These are phyloP conservation scores for Leucaena leucocephala DNA, from an alignment of 306 rosid species.

Conservation along the genomic window DNA sequence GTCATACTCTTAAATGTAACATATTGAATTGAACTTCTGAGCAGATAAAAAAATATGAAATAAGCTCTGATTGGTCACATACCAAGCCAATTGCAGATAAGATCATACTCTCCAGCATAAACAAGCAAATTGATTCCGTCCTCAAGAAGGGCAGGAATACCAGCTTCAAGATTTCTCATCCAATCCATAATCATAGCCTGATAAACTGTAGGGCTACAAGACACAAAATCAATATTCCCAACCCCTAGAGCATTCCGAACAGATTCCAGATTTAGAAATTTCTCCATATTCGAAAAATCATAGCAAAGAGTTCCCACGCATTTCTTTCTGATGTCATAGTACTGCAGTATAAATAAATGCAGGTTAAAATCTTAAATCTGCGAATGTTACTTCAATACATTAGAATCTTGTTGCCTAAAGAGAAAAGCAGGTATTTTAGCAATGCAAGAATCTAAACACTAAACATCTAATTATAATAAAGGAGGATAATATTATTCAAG, in stretches of 20 bases:
- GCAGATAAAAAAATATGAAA: slow-evolving; percentile 22
- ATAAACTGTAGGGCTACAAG: slow-evolving; percentile 87
- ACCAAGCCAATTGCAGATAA: slow-evolving; percentile 99
- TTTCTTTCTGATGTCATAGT: slow-evolving; percentile 89
- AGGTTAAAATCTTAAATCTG: slow-evolving; percentile 43
- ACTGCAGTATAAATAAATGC: slow-evolving; percentile 54
- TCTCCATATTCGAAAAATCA: slow-evolving; percentile 94
- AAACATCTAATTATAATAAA: not conserved
- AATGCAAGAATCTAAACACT: slow-evolving; percentile 17
- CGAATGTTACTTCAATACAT: slow-evolving; percentile 26
- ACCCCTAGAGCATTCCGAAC: slow-evolving; percentile 87
- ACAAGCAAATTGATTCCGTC: slow-evolving; percentile 86
- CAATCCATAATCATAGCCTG: slow-evolving; percentile 94
- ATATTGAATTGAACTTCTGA: slow-evolving; percentile 21
- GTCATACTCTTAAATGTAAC: slow-evolving; percentile 18
- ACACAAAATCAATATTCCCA: slow-evolving; percentile 80
- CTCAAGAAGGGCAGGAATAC: slow-evolving; percentile 92
- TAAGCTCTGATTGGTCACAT: slow-evolving; percentile 24
- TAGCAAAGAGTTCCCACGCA: slow-evolving; percentile 92
- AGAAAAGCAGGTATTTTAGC: slow-evolving; percentile 1
- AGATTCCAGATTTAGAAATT: slow-evolving; percentile 68
- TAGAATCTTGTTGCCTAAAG: slow-evolving; percentile 21
- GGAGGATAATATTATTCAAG: slow-evolving; percentile 19
- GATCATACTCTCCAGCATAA: slow-evolving; percentile 96
- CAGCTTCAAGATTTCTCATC: slow-evolving; percentile 97